phyloP scores from a whole-genome alignment of 495 filamentous ascomycete genomes.

The Xylaria venustula region DNA sequence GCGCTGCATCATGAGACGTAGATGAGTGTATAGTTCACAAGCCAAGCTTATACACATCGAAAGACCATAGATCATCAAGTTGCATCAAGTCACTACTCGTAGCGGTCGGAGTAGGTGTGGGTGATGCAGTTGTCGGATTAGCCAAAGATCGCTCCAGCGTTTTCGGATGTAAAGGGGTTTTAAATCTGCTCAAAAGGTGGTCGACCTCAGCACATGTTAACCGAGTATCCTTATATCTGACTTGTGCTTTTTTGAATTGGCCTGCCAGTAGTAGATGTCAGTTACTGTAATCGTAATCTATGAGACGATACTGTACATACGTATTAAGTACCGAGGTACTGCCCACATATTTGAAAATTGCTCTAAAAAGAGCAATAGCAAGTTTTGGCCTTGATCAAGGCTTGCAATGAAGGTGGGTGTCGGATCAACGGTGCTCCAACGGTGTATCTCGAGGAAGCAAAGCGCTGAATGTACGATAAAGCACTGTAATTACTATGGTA shows the following conservation, averaged over 20 bases:
- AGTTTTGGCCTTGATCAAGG: constrained; percentile 12
- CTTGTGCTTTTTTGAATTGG: constrained; percentile 12
- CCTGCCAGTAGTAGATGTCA: constrained; percentile 15
- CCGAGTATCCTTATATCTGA: background rate
- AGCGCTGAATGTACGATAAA: constrained; percentile 20
- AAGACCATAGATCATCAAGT: constrained; percentile 7
- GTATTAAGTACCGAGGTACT: constrained; percentile 16
- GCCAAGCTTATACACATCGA: background rate
- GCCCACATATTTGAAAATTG: constrained; percentile 25
- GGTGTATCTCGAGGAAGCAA: constrained; percentile 20
- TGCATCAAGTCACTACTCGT: background rate
- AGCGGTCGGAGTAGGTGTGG: too few species aligned
- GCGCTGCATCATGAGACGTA: background rate
- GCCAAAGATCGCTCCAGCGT: background rate
- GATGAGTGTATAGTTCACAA: background rate
- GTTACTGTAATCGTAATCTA: background rate
- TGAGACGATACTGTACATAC: constrained; percentile 4
- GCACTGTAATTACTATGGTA: too few species aligned
- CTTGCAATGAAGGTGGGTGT: background rate
- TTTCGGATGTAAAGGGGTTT: constrained; percentile 23
- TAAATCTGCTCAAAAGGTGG: constrained; percentile 10
- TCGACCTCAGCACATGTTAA: constrained; percentile 18
- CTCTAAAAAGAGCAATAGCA: constrained; percentile 21
- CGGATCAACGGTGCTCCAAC: constrained; percentile 7
- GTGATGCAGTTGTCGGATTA: background rate